Percentiles rank a stretch among this genome's conserved stretches.
phyloP scores from a whole-genome alignment of 1,284 basidiomycete genomes.

The Cystobasidiaceae sp. region DNA sequence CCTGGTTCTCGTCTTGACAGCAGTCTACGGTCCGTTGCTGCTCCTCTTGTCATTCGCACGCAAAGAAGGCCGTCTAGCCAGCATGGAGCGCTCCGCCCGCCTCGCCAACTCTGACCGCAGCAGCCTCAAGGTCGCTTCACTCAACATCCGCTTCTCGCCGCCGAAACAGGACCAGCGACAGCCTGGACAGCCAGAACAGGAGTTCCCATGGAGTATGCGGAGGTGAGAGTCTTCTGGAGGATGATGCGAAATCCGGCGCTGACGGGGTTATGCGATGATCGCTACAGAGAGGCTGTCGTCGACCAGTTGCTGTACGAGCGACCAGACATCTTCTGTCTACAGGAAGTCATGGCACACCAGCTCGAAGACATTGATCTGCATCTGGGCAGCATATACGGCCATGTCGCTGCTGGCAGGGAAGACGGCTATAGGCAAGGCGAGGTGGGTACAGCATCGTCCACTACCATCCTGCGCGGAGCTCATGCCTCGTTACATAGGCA shows the following conservation, averaged over 20 bases:
- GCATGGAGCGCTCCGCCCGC: background rate
- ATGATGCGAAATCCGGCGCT: background rate
- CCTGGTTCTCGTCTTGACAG: slow-evolving; percentile 1
- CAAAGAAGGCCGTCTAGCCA: background rate
- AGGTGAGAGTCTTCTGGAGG: background rate
- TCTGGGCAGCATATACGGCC: slow-evolving; percentile 28
- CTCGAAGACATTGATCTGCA: slow-evolving; percentile 31
- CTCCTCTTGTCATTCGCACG: slow-evolving; percentile 2
- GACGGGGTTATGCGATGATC: background rate
- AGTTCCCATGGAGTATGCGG: slow-evolving; percentile 14
- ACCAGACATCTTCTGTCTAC: slow-evolving; percentile 38
- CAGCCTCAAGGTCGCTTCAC: slow-evolving; percentile 26
- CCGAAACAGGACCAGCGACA: background rate
- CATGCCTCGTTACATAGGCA: background rate
- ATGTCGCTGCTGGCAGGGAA: slow-evolving; percentile 38
- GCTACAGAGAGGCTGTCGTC: slow-evolving; percentile 32
- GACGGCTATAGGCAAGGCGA: slow-evolving; percentile 38
- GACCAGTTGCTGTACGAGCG: slow-evolving; percentile 37
- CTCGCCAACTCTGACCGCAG: background rate
- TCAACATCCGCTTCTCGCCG: slow-evolving; percentile 18
- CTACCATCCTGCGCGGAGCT: background rate
- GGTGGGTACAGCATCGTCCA: background rate
- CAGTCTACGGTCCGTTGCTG: slow-evolving; percentile 5
- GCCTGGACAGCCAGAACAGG: background rate
- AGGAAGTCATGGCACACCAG: slow-evolving; percentile 40